phyloP scores from a whole-genome alignment of 1,139 yeast genomes.

The Diutina ranongensis region DNA sequence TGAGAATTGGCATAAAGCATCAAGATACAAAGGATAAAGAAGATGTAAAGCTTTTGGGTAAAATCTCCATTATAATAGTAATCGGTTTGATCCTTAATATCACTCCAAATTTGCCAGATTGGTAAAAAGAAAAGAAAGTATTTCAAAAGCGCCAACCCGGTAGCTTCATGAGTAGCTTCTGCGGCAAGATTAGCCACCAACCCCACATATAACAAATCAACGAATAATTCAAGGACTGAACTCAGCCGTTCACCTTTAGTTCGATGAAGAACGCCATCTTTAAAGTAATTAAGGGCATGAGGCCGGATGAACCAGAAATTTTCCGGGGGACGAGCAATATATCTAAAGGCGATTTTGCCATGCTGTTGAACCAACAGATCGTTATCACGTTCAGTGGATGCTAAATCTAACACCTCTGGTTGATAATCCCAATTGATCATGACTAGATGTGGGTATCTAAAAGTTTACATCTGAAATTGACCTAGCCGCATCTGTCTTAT shows the following conservation, averaged over 20 bases:
- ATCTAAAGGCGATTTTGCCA: constrained; percentile 39
- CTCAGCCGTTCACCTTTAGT: constrained; percentile 45
- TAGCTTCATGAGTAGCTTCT: constrained; percentile 38
- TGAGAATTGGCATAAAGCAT: constrained; percentile 45
- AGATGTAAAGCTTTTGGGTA: constrained; percentile 38
- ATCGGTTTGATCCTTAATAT: constrained; percentile 52
- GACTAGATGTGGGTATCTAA: not conserved
- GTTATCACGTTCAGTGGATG: constrained; percentile 18
- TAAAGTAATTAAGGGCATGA: constrained; percentile 50
- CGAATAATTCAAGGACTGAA: constrained; percentile 43
- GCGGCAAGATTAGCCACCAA: constrained; percentile 52
- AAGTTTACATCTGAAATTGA: no score
- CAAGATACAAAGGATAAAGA: constrained; percentile 43
- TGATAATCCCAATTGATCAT: constrained; percentile 1
- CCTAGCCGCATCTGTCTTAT: no score
- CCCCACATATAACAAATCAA: constrained; percentile 56
- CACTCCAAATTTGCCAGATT: constrained; percentile 55
- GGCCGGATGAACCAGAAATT: constrained; percentile 41
- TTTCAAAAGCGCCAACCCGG: constrained; percentile 35
- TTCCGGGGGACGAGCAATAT: constrained; percentile 33
- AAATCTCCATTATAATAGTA: constrained; percentile 55
- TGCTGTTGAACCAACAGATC: constrained; percentile 38
- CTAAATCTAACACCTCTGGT: not conserved
- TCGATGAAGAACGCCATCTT: constrained; percentile 44
- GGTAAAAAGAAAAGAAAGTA: constrained; percentile 45